Base-by-base conservation (phyloP, 768 basidiomycete species). In the Boletus tomentosulus region DNA sequence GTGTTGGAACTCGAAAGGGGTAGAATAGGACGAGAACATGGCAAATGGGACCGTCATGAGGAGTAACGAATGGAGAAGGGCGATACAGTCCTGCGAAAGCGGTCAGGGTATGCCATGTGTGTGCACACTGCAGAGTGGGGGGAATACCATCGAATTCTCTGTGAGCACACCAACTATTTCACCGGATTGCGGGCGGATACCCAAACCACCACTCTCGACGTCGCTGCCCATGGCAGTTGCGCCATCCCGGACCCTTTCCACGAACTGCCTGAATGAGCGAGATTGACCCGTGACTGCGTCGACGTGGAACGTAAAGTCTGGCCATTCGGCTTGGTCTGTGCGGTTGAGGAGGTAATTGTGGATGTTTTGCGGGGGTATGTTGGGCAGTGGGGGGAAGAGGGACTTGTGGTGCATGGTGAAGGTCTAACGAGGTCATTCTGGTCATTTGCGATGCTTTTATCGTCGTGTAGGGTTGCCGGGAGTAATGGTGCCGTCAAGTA, bases 91-190 rank as follows among this genome's bases (percentile, higher is more conserved):
- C 85, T 86, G 31, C n/a, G 51, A 25, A 33, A 25, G 13, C 15
- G 3, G 31, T 50, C 10, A 43, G 24, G 7, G 31, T 30, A 37
- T 1, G 50, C 25, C 34, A 16, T 13, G 51, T 31, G 13, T 31
- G 16, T 19, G 42, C 12, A 19, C 19, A 19, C 19, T 19, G 19
- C 0, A 10, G 19, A 35, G 7, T 4, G 28, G 46, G 31, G 39
- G 44, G 15, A 9, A 66, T 68, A 87, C 89, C 65, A 83, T 63
- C 34, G 79, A 84, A 62, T 90, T 91, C 45, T 84, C 78, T 66
- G 80, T 81, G 62, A 89, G 76, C 15, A 91, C 79, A 5, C 86
- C 89, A 19, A 89, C 74, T 24, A 87, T 79, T 49, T 86, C 84
- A 0, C 73, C 74, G 22, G 77, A 72, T 39, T 71, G 72, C 0